phyloP scores from a whole-genome alignment of 1,284 basidiomycete species.

The Heliocybe sulcata region DNA sequence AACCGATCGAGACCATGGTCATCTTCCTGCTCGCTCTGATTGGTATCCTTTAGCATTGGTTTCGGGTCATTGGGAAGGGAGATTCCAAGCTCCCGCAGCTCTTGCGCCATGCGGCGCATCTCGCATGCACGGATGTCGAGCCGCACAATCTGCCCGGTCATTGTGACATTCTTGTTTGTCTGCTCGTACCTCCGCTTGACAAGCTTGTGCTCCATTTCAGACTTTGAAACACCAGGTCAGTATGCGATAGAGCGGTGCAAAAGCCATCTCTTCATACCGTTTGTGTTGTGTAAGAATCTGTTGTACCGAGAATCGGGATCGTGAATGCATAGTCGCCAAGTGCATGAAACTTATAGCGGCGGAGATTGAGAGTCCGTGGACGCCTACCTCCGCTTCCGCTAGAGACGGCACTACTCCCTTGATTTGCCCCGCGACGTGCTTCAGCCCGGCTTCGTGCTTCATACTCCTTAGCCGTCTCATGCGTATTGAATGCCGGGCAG shows the following conservation, averaged over 20 bases:
- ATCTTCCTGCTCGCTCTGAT: neutral
- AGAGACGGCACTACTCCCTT: too few species aligned
- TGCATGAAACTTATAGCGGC: conserved; percentile 17
- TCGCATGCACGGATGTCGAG: neutral
- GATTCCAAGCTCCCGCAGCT: neutral
- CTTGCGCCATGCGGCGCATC: neutral
- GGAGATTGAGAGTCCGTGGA: conserved; percentile 10
- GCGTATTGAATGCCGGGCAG: conserved; percentile 14
- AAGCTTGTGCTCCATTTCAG: neutral
- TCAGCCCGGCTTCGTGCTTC: conserved; percentile 10
- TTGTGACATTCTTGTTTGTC: neutral
- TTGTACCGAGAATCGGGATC: conserved; percentile 13
- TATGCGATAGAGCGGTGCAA: too few species aligned
- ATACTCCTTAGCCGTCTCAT: conserved; percentile 18
- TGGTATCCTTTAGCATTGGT: neutral
- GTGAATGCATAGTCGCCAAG: conserved; percentile 14
- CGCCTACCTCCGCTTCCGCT: neutral
- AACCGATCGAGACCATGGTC: neutral
- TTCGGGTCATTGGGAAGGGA: neutral
- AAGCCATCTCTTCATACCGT: conserved; percentile 8
- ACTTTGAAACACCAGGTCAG: neutral
- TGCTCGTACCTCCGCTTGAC: neutral
- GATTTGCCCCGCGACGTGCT: neutral
- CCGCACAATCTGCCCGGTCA: conserved; percentile 1
- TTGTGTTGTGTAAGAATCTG: conserved; percentile 13